Evolutionary conservation across 2,329 filamentous ascomycete species (phyloP), one percentile per base, ranked within the genome.

Genomic region (Colletotrichum euphorbiae): DNA sequence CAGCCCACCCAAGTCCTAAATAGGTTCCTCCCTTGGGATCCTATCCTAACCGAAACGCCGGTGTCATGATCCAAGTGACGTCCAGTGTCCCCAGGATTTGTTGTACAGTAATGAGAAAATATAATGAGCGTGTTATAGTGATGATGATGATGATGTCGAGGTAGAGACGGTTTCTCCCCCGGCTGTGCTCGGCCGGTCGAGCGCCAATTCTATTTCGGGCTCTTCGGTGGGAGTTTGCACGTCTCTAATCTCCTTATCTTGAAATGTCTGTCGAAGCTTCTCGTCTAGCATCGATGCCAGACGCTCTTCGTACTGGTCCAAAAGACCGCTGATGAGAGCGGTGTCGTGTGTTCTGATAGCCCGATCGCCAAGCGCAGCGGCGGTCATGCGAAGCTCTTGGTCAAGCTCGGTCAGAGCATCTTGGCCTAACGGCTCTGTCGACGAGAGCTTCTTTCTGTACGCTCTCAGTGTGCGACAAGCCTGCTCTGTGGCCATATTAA

Each of bases 291-390:
- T 84, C 51, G 84, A 87, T 6, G 93, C 88, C 54, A 94, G 80
- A 68, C 89, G 85, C 74, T 93, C 90, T 2, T 90, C 92, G 74
- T 93, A 93, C 78, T 93, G 88, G 72, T 93, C 92, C 7, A 94
- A 80, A 50, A 94, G 79, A 56, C 89, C 90, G 45, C 84, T 87
- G 17, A 71, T 50, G 38, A 91, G 79, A 55, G 87, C 81, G 17
- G 83, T 85, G 73, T 90, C 88, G 70, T 84, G 87, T 76, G 89
- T 86, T 70, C 86, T 80, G 67, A 84, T 85, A 5, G 83, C 84
- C 38, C 86, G 80, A 62, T 89, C 87, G 3, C 86, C 85, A 33
- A 91, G 78, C 6, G 89, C 89, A 9, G 88, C 84, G 3, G 85
- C 84, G 3, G 89, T 91, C 36, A 91, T 80, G 17, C 88, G 85